Base-by-base conservation (phyloP, 2,329 filamentous ascomycete species). In the Triangularia setosa region DNA sequence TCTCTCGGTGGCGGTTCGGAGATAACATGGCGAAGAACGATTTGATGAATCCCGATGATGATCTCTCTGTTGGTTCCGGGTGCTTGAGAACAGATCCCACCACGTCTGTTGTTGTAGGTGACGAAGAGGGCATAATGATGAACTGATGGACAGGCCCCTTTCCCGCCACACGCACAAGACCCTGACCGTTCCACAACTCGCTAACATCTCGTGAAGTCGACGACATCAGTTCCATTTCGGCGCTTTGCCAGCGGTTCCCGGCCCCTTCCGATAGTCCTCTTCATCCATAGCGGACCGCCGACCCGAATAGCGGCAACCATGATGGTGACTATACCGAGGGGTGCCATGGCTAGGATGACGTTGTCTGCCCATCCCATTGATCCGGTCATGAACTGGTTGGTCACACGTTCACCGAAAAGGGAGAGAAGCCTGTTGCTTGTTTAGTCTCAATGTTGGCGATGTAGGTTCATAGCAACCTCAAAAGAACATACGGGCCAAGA, bases 301-400 rank as follows among this genome's bases (percentile, higher is more conserved):
- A 83, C 77, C 1, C 80, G 71, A 9, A 83, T 82, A 0, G 79
- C 76, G 0, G 76, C 75, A 0, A 81, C 77, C 0, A 82, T 72
- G 0, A 74, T 74, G 0, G 80, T 83, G 12, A 82, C 65, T 2
- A 82, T 78, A 0, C 80, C 79, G 1, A 83, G 62, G 0, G 81
- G 81, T 0, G 75, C 79, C 58, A 82, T 73, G 0, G 81, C 77
- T n/a, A 84, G 75, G 3, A 81, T 77, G 1, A 83, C 69, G 40
- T 78, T 77, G 48, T 83, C 82, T 0, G 77, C 69, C 55, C 75
- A 71, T 1, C 72, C 75, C 2, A 78, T 73, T 0, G 77, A 76
- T 33, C 81, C 75, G 56, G 78, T 81, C 24, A 83, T 74, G 61
- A 80, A 83, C 68, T 83, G 80, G 69, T 78, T 82, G 0, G 79